Evolutionary conservation across 2,329 filamentous ascomycete species (phyloP), one percentile per base, ranked within the genome.

Genomic region (Teratosphaeria zuluensis): DNA sequence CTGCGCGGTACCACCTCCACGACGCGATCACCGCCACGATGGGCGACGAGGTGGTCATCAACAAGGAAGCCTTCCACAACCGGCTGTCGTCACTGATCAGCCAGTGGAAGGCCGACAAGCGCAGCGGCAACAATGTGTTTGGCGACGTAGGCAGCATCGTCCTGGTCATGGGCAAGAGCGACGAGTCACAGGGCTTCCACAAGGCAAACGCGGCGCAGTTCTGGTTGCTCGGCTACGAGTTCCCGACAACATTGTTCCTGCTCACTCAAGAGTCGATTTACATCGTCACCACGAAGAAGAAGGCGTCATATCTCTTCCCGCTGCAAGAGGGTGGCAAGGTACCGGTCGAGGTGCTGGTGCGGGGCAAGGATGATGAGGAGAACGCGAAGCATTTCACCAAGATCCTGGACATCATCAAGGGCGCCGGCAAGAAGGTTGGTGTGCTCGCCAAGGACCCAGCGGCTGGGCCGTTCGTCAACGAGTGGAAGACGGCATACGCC

Each of bases 121-220:
- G 92, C 71, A 84, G 87, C 62, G 89, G 88, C 73, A 89, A 95
- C 78, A 81, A 85, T 70, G 77, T 92, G 64, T 99, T 97, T 75
- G 86, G 84, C 66, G 92, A 92, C 71, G 92, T 85, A 65, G 85
- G 86, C 64, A 95, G 92, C 61, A 89, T 99, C 69, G 79, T 94
- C 68, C 83, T 96, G 61, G 82, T 95, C 72, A 94, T 96, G 83
- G 94, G 94, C 75, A 99, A 96, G 80, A 91, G 91, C 63, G 90
- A 94, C 70, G 92, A 96, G 70, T 82, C 84, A 51, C 87, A 87
- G 63, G 86, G 87, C 68, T 96, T 95, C 69, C 86, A 92, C 76
- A 99, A 99, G 81, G 95, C 92, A 70, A 96, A 96, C 74, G 91
- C 94, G 24, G 87, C 96, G 76, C 94, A 97, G 79, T 95, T 97